Evolutionary conservation across 805 yeast species (phyloP).

Genomic region (Hanseniaspora lindneri): DNA sequence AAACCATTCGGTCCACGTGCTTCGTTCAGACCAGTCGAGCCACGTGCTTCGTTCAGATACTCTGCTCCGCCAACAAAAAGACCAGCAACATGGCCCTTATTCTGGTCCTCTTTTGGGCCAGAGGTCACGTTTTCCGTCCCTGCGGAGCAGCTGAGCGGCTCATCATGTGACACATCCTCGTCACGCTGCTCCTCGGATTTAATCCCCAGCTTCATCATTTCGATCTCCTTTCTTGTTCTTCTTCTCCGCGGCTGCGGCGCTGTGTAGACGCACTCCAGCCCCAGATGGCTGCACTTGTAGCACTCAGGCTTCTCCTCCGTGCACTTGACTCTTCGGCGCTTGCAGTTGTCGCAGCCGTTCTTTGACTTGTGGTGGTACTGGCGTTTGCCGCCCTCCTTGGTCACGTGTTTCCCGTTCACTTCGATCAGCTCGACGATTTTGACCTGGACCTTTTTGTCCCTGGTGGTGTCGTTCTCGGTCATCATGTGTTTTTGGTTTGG

Average conservation of each 20-base stretch:
- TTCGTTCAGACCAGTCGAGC: too few species aligned
- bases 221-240: conserved; percentile 17
- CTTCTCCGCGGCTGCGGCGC: conserved; percentile 23
- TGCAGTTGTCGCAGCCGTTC: conserved; percentile 82
- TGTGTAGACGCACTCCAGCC: conserved; percentile 59
- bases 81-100: too few species aligned
- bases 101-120: too few species aligned
- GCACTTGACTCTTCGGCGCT: conserved; percentile 81
- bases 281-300: conserved; percentile 65
- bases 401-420: conserved; percentile 31
- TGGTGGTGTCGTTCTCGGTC: background rate
- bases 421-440: conserved; percentile 29
- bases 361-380: conserved; percentile 83
- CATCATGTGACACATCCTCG: too few species aligned
- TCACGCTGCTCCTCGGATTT: too few species aligned
- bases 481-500: too few species aligned
- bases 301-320: conserved; percentile 78
- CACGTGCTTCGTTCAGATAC: too few species aligned
- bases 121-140: too few species aligned
- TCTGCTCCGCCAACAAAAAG: too few species aligned
- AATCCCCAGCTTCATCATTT: conserved; percentile 1
- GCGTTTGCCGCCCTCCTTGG: conserved; percentile 44
- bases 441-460: conserved; percentile 19
- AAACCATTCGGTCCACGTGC: background rate
- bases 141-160: too few species aligned